Conservation (phyloP, 2,329 filamentous ascomycete genomes). For the Alternaria brassicicola region DNA sequence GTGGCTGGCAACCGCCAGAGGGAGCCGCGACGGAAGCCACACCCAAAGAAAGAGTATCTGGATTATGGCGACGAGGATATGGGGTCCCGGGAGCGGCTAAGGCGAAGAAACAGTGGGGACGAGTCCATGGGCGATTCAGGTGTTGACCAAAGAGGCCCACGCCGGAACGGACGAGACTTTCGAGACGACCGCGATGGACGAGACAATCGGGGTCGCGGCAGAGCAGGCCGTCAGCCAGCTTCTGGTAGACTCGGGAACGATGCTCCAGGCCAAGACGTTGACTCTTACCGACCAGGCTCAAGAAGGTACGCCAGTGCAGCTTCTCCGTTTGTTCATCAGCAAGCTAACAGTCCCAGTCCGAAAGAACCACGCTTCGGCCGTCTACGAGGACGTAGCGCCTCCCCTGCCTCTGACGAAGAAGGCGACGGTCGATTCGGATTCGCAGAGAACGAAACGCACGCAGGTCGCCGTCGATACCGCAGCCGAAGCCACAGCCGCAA, state of each 20-base stretch:
- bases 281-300: constrained; percentile 41
- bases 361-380: constrained; percentile 52
- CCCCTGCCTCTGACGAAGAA: constrained; percentile 56
- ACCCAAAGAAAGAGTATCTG: constrained; percentile 31
- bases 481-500: constrained; percentile 46
- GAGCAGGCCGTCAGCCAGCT: constrained; percentile 13
- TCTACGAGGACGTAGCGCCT: constrained; percentile 65
- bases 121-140: constrained; percentile 76
- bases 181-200: constrained; percentile 26
- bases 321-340: background rate
- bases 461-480: constrained; percentile 51
- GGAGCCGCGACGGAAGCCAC: constrained; percentile 59
- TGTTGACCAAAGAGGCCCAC: constrained; percentile 31
- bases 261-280: constrained; percentile 28
- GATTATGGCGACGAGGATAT: constrained; percentile 41
- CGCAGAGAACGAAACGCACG: constrained; percentile 55
- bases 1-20: constrained; percentile 67
- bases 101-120: constrained; percentile 61
- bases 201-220: constrained; percentile 24
- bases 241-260: constrained; percentile 19
- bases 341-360: constrained; percentile 23
- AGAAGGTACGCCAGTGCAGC: constrained; percentile 24
- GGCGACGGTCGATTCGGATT: constrained; percentile 58
- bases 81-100: constrained; percentile 23
- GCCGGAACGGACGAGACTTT: constrained; percentile 28